Conservation (phyloP, 352 stramenopile species). For the Globisporangium camurandrum region DNA sequence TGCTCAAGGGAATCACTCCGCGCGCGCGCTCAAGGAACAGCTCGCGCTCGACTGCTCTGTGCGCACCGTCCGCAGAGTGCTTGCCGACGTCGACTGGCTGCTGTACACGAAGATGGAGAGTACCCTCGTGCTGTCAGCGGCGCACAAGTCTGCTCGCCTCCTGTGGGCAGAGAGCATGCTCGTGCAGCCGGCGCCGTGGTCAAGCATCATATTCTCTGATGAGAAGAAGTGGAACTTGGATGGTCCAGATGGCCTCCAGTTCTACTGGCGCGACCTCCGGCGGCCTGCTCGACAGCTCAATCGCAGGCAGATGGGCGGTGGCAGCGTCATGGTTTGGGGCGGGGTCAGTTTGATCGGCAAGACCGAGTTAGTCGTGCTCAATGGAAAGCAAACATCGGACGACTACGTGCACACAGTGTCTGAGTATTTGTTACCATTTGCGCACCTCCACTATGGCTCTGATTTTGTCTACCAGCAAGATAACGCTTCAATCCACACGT, state of each 20-base stretch:
- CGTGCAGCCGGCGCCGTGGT: not conserved
- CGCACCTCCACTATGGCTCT: constrained; percentile 2
- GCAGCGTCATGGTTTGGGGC: constrained; percentile 11
- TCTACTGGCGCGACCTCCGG: not conserved
- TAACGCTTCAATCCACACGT: constrained; percentile 4
- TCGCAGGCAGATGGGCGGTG: constrained; percentile 2
- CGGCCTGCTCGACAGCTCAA: not conserved
- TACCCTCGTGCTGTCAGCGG: not conserved
- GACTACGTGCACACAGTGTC: constrained; percentile 8
- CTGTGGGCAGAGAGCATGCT: not conserved
- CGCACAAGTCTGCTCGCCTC: not conserved
- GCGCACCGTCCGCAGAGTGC: not conserved
- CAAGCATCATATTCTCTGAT: not conserved
- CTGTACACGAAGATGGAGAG: not conserved
- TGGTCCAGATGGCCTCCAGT: not conserved
- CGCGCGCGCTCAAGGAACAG: too few species aligned
- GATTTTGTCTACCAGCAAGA: constrained; percentile 7
- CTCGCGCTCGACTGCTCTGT: not conserved
- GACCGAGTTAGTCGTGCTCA: not conserved
- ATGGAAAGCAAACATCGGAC: not conserved
- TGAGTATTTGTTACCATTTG: constrained; percentile 10
- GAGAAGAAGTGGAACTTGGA: not conserved
- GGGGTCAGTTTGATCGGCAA: not conserved
- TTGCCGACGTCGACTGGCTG: not conserved
- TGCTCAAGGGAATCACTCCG: too few species aligned